Base-by-base conservation (phyloP, 2,329 filamentous ascomycete species). In the Bertia moriformis region DNA sequence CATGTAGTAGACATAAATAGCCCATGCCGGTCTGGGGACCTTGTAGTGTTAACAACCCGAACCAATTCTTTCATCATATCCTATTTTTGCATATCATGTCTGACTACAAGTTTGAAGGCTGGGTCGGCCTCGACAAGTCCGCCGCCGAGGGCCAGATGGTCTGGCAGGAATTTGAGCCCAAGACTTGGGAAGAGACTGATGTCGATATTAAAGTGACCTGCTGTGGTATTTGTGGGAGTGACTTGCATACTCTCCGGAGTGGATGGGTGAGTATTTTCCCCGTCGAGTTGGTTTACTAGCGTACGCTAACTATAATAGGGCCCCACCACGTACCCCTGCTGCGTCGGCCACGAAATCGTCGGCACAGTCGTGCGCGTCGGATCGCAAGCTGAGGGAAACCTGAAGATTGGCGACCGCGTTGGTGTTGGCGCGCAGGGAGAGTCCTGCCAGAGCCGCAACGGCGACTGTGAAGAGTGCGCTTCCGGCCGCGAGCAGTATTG, bases 281-380 rank as follows among this genome's bases (percentile, higher is more conserved):
- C 17, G 12, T 36, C n/a, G 12, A n/a, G 24, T 12, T n/a, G 12
- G 12, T n/a, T 30, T 29, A 4, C 15, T 35, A 4, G 2, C 12
- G 12, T n/a, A 12, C 12, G n/a, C 12, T n/a, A 12, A 12, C 24
- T 12, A 12, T n/a, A 29, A 29, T 17, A 18, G 20, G 14, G 4
- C 5, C 18, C 35, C 4, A 40, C 45, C 3, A 40, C 42, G 17
- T 66, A 65, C 48, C 66, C 67, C 2, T 52, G 72, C 27, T 69
- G 70, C 32, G 70, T 76, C 18, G 76, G 75, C 40, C 76, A 81
- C 52, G 76, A 81, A 48, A 79, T 81, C 35, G 66, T 80, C 44
- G 76, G 76, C 36, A 66, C 58, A 4, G 69, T 66, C 4, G 65
- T 71, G 18, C 66, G 67, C 19, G 60, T 77, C 29, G 74, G 73